Evolutionary conservation across 345 rosid species (phyloP).

Genomic region (Citrus sp.): DNA sequence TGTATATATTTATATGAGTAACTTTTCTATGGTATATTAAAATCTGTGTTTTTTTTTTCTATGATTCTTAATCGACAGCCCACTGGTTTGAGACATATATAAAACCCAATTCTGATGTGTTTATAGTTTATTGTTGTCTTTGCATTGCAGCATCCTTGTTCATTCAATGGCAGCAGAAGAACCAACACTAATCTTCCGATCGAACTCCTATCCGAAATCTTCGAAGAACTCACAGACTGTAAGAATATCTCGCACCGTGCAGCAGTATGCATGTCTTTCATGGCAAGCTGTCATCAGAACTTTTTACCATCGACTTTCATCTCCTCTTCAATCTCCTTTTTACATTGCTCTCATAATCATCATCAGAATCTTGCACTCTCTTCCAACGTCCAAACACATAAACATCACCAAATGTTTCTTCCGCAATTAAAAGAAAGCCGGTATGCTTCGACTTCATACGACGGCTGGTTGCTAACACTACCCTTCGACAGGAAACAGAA

Average conservation of each 20-base stretch:
- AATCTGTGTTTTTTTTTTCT: too few relatives aligned
- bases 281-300: not conserved
- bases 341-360: too few relatives aligned
- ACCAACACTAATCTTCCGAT: too few relatives aligned
- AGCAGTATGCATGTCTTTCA: not conserved
- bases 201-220: not conserved
- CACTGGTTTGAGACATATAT: too few relatives aligned
- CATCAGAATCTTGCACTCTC: not conserved
- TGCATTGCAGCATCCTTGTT: too few relatives aligned
- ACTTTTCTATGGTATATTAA: too few relatives aligned
- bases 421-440: not conserved
- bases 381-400: not conserved
- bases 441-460: not conserved
- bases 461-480: not conserved
- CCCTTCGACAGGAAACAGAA: not conserved
- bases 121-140: too few relatives aligned
- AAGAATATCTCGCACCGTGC: not conserved
- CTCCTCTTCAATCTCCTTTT: not conserved
- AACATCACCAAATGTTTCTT: not conserved
- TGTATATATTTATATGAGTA: too few relatives aligned
- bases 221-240: not conserved
- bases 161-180: too few relatives aligned
- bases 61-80: too few relatives aligned
- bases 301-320: not conserved
- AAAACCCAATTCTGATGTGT: too few relatives aligned